These are phyloP conservation scores for Phytopythium delawarense DNA, from an alignment of 352 stramenopile species.

Conservation along the genomic window DNA sequence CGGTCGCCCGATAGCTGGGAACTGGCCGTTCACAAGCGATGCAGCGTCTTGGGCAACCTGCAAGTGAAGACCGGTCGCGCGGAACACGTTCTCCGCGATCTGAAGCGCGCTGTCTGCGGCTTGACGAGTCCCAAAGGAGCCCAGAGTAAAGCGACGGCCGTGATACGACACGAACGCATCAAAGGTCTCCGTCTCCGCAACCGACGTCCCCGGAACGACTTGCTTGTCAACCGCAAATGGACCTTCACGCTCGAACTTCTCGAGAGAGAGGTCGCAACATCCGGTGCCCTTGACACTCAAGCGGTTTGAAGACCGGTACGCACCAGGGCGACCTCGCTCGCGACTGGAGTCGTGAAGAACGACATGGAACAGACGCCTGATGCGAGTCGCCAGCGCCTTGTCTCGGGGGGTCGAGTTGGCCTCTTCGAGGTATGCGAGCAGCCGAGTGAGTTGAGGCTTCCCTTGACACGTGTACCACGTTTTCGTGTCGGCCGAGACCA, in stretches of 20 bases:
- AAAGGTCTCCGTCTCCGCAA: slow-evolving; percentile 44
- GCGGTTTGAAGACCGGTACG: background rate
- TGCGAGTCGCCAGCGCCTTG: slow-evolving; percentile 19
- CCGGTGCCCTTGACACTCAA: slow-evolving; percentile 10
- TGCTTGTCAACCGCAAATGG: slow-evolving; percentile 47
- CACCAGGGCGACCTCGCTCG: background rate
- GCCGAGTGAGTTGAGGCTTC: slow-evolving; percentile 20
- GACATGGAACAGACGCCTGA: slow-evolving; percentile 38
- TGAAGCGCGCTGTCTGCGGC: slow-evolving; percentile 45
- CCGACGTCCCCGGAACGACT: slow-evolving; percentile 29
- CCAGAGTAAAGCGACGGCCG: slow-evolving; percentile 46
- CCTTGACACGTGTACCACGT: slow-evolving; percentile 36
- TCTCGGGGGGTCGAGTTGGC: slow-evolving; percentile 21
- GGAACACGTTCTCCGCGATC: slow-evolving; percentile 27
- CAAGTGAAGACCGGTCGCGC: slow-evolving; percentile 28
- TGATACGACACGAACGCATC: slow-evolving; percentile 39
- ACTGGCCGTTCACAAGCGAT: slow-evolving; percentile 22
- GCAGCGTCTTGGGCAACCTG: slow-evolving; percentile 18
- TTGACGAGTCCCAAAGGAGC: slow-evolving; percentile 38
- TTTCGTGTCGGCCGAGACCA: slow-evolving; percentile 38
- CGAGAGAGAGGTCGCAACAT: slow-evolving; percentile 34
- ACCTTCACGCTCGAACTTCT: slow-evolving; percentile 28
- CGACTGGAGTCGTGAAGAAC: slow-evolving; percentile 20
- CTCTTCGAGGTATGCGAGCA: slow-evolving; percentile 57
- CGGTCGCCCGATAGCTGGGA: slow-evolving; percentile 30